Evolutionary conservation across 176 grass and related monocot genomes (phyloP).

Genomic region (Panicum miliaceum): DNA sequence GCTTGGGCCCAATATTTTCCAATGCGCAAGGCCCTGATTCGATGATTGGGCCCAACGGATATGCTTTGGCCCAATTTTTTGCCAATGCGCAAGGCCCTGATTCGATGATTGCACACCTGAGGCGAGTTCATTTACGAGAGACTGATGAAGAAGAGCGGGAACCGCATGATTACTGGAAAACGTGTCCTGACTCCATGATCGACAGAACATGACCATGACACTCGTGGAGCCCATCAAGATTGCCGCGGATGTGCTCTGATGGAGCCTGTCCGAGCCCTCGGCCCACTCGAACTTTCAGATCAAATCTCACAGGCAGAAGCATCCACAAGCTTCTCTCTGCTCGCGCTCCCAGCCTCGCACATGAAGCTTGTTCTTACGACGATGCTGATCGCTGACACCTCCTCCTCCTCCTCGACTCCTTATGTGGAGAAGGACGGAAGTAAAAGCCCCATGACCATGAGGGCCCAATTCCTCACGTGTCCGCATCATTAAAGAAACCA

Average conservation of each 20-base stretch:
- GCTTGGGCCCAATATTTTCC: not conserved
- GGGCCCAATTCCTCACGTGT: not conserved
- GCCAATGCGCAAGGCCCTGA: too few relatives aligned
- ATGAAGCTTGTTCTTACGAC: not conserved
- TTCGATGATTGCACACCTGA: too few relatives aligned
- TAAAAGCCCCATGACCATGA: not conserved
- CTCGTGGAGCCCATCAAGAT: not conserved
- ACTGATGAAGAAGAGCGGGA: not conserved
- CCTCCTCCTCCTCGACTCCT: not conserved
- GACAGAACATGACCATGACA: not conserved
- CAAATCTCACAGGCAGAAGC: not conserved
- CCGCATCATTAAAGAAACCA: conserved; percentile 15
- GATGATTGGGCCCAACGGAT: not conserved
- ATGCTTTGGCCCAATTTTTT: too few relatives aligned
- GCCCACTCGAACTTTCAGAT: not conserved
- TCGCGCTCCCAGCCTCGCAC: not conserved
- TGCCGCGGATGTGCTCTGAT: not conserved
- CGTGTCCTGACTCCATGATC: not conserved
- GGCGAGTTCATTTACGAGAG: too few relatives aligned
- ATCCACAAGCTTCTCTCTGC: not conserved
- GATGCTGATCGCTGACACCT: not conserved
- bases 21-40: not conserved
- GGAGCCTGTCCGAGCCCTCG: not conserved
- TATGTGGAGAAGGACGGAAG: not conserved
- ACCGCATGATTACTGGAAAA: too few relatives aligned